Evolutionary conservation across 2,329 filamentous ascomycete genomes (phyloP), one percentile per base, ranked within the genome.

Genomic region (Verticillium isaacii): DNA sequence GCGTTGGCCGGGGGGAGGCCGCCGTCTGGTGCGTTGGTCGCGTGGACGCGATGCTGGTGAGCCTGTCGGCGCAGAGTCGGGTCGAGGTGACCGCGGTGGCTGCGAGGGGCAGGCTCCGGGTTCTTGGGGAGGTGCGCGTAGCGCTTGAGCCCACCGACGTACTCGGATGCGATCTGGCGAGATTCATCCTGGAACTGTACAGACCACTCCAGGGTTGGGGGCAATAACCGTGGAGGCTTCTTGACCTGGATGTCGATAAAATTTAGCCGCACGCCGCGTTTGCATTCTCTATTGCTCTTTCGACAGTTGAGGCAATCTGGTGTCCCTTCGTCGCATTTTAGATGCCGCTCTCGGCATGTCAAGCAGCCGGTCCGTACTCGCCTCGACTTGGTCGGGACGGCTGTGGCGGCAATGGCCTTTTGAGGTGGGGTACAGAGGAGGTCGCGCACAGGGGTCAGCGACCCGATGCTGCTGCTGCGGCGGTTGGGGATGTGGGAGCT

Each of bases 181-280:
- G 93, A 97, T 72, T 98, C 93, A 71, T 97, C 94, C 69, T 90
- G 84, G 68, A 98, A 97, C 59, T 86, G 82, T 15, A 97, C 86
- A 71, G 82, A 82, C 84, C 89, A 92, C 59, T 91, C 89, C 1
- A 82, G 78, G 1, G 85, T 84, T 2, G 82, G 83, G 5, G 83
- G 80, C 29, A 59, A 39, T 29, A 90, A 78, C 57, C 84, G 83
- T 12, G 87, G 88, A 59, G 89, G 91, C 58, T 81, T 78, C 69
- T 90, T 87, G 61, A 89, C 88, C 64, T 89, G 89, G 3, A 89
- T 90, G 71, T 97, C 93, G 67, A 97, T 93, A 70, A 97, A 98
- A 76, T 97, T 97, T 50, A 98, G 80, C 41, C 92, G 86, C 58
- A 97, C 82, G 19, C 93, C 94, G 68, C 93, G 86, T 73, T 93